Percentiles rank a stretch among this genome's conserved stretches.
Conservation (phyloP, 2,329 filamentous ascomycete species). For the Hansfordia pulvinata region DNA sequence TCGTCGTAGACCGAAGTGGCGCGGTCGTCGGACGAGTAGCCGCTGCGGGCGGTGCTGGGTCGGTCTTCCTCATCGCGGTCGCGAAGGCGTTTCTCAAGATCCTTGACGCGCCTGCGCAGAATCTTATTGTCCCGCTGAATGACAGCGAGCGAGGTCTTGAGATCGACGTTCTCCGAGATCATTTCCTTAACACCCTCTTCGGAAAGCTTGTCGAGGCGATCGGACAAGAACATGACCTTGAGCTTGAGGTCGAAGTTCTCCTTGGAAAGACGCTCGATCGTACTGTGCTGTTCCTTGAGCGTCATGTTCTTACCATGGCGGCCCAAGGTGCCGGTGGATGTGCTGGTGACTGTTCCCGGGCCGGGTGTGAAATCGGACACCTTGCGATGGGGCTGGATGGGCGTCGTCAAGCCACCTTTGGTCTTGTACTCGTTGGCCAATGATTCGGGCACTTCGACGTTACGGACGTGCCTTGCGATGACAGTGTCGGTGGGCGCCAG, state of each 20-base stretch:
- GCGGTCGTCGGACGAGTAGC: constrained; percentile 41
- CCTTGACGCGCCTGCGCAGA: constrained; percentile 66
- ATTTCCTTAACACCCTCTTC: constrained; percentile 96
- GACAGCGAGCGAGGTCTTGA: constrained; percentile 80
- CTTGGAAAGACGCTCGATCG: constrained; percentile 89
- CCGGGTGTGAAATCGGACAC: constrained; percentile 38
- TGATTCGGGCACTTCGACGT: constrained; percentile 82
- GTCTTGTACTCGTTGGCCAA: constrained; percentile 76
- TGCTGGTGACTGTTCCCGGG: too few relatives aligned
- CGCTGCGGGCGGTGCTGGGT: constrained; percentile 44
- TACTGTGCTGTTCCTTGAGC: constrained; percentile 93
- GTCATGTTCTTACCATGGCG: constrained; percentile 62
- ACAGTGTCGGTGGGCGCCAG: constrained; percentile 73
- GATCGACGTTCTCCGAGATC: constrained; percentile 92
- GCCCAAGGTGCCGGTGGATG: constrained; percentile 32
- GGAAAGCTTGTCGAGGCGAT: constrained; percentile 82
- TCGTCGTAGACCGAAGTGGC: constrained; percentile 43
- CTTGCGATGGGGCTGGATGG: constrained; percentile 24
- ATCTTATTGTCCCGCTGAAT: constrained; percentile 84
- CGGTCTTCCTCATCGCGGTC: constrained; percentile 43
- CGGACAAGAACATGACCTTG: constrained; percentile 93
- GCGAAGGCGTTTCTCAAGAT: constrained; percentile 69
- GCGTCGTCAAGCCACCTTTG: constrained; percentile 52
- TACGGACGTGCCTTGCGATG: constrained; percentile 75
- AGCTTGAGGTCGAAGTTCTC: constrained; percentile 97